Percentiles rank a stretch among this genome's conserved stretches.
These are phyloP conservation scores for Hevea brasiliensis DNA, from an alignment of 345 rosid species.

Conservation along the genomic window DNA sequence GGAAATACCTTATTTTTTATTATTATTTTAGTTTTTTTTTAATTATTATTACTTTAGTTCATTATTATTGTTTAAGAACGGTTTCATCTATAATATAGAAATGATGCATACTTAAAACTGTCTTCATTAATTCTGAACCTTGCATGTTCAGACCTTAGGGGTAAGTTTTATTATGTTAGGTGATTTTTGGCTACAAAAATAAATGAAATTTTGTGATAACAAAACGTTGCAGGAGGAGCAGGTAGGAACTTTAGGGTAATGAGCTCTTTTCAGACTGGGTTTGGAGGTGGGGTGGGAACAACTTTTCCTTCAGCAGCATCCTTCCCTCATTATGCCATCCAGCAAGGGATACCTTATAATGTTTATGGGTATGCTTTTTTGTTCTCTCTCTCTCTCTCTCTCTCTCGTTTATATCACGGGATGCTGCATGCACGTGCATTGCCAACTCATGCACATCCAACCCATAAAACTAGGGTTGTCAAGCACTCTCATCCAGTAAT, in stretches of 20 bases:
- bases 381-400: neutral
- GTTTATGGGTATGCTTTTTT: conserved; percentile 45
- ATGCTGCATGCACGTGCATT: conserved; percentile 45
- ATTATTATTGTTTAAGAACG: no score
- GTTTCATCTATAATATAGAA: no score
- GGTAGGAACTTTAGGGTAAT: conserved; percentile 70
- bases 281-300: conserved; percentile 56
- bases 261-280: conserved; percentile 71
- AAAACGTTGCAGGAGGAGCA: conserved; percentile 39
- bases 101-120: no score
- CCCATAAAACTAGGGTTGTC: conserved; percentile 26
- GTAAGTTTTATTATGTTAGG: no score
- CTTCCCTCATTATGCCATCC: conserved; percentile 88
- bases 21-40: no score
- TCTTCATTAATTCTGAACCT: no score
- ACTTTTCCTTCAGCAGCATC: conserved; percentile 76
- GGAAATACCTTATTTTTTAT: neutral
- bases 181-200: neutral
- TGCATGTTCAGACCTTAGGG: no score
- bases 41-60: no score
- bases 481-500: conserved; percentile 21
- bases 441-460: conserved; percentile 46
- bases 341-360: conserved; percentile 75
- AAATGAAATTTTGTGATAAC: neutral
- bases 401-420: neutral